A percentile compares a stretch with the other conserved stretches of the same genome.
These are phyloP conservation scores for Rubia peregrina DNA, from an alignment of 305 asterid species.

Conservation along the genomic window DNA sequence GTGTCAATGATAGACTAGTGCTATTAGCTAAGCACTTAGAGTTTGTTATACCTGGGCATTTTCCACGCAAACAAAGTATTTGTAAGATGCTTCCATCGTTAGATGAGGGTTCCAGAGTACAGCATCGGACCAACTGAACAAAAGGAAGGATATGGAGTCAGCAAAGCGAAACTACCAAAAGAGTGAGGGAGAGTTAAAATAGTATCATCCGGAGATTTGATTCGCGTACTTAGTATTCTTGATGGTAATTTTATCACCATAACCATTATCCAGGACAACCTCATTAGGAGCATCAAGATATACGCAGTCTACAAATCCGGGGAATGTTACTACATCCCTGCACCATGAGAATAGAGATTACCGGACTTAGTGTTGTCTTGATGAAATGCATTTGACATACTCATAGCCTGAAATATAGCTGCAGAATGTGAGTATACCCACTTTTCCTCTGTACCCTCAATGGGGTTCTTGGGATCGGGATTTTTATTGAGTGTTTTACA, in stretches of 20 bases:
- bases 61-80: constrained; percentile 89
- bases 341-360: constrained; percentile 11
- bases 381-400: background rate
- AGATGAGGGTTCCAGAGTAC: constrained; percentile 94
- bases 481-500: constrained; percentile 81
- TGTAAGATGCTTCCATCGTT: constrained; percentile 77
- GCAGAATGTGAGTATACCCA: constrained; percentile 21
- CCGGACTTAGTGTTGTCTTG: background rate
- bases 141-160: constrained; percentile 8
- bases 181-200: constrained; percentile 4
- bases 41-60: constrained; percentile 65
- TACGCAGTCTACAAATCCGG: constrained; percentile 90
- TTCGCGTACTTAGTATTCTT: constrained; percentile 66
- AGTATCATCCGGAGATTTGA: background rate
- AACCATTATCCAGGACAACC: constrained; percentile 69
- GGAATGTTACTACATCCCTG: constrained; percentile 87
- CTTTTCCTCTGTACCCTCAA: constrained; percentile 86
- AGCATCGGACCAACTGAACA: constrained; percentile 79
- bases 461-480: constrained; percentile 89
- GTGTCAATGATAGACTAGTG: too few relatives aligned
- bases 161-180: background rate
- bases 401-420: background rate
- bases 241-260: constrained; percentile 68
- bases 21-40: background rate
- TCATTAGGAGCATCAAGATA: constrained; percentile 83